Conservation (phyloP, 2,329 filamentous ascomycete species). For the Cladosporium sp. region DNA sequence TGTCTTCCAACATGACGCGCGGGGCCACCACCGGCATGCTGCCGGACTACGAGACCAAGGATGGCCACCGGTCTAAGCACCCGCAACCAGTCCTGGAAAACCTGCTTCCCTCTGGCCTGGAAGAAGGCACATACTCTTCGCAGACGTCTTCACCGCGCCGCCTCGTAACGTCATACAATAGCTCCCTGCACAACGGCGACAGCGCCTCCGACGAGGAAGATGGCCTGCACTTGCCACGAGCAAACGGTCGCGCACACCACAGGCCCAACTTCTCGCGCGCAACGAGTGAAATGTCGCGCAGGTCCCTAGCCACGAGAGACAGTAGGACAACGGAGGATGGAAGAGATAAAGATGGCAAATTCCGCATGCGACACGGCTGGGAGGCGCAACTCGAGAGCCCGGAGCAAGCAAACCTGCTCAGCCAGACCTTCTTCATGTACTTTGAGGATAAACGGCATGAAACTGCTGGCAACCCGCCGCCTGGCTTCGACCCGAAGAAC, state of each 20-base stretch:
- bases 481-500: conserved; percentile 32
- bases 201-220: conserved; percentile 32
- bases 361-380: conserved; percentile 73
- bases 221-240: conserved; percentile 37
- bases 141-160: conserved; percentile 15
- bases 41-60: conserved; percentile 20
- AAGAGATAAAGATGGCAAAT: conserved; percentile 20
- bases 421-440: conserved; percentile 97
- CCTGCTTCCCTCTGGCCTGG: conserved; percentile 13
- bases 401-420: conserved; percentile 76
- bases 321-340: conserved; percentile 33
- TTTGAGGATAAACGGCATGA: conserved; percentile 98
- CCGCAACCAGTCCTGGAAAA: conserved; percentile 24
- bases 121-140: conserved; percentile 16
- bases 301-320: conserved; percentile 8
- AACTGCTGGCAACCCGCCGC: conserved; percentile 81
- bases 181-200: conserved; percentile 20
- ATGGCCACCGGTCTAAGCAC: conserved; percentile 23
- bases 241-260: conserved; percentile 3
- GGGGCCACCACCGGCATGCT: conserved; percentile 20
- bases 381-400: conserved; percentile 88
- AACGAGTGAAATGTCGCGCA: conserved; percentile 7
- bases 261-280: conserved; percentile 8
- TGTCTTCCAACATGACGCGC: conserved; percentile 21
- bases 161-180: conserved; percentile 15